Conservation (phyloP, 306 rosid genomes). For the Corylus heterophylla region DNA sequence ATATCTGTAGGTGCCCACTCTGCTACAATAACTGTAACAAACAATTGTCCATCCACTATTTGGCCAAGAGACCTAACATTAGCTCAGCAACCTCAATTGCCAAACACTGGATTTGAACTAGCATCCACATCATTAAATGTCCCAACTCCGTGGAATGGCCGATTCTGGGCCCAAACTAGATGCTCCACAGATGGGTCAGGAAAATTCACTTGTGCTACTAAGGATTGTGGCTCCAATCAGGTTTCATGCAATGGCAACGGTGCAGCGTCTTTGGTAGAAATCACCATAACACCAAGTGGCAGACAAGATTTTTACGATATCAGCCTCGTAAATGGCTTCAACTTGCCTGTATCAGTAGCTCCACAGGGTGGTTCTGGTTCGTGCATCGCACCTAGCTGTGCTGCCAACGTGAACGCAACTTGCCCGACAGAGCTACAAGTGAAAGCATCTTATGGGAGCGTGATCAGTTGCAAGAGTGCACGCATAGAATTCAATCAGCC, state of each 20-base stretch:
- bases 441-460: constrained; percentile 32
- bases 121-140: not conserved
- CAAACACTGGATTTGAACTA: constrained; percentile 55
- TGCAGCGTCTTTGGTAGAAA: constrained; percentile 35
- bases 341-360: constrained; percentile 46
- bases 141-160: constrained; percentile 56
- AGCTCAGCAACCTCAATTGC: constrained; percentile 32
- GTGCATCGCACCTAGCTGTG: constrained; percentile 14
- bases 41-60: constrained; percentile 42
- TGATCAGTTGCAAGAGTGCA: constrained; percentile 68
- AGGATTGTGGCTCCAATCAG: constrained; percentile 56
- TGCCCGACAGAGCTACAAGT: constrained; percentile 42
- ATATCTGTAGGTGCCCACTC: constrained; percentile 34
- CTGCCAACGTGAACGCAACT: constrained; percentile 23
- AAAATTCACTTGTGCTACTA: constrained; percentile 48
- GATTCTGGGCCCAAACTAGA: constrained; percentile 56
- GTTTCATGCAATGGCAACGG: constrained; percentile 61
- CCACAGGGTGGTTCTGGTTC: constrained; percentile 1
- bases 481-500: constrained; percentile 45
- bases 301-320: constrained; percentile 66
- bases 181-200: constrained; percentile 45
- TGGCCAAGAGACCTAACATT: constrained; percentile 66
- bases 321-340: constrained; percentile 70
- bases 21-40: constrained; percentile 43
- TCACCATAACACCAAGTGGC: constrained; percentile 25